A percentile compares a stretch with the other conserved stretches of the same genome.
Conservation (phyloP, 768 basidiomycete species). For the Boletus barrowsii region DNA sequence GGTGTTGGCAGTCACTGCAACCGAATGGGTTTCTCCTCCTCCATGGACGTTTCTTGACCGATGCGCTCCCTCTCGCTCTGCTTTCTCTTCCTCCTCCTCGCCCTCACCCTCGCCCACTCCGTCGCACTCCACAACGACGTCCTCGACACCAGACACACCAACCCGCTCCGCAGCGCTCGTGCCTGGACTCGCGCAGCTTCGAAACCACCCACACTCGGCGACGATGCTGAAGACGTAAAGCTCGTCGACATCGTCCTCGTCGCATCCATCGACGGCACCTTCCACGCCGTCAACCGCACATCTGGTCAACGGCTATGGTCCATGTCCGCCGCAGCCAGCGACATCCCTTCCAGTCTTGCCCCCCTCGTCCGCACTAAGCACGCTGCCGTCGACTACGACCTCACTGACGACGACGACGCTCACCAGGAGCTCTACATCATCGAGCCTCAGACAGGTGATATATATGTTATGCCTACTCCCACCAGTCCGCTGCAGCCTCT, state of each 20-base stretch:
- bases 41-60: constrained; percentile 31
- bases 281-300: constrained; percentile 89
- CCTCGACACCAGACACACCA: constrained; percentile 19
- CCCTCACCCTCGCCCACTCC: constrained; percentile 32
- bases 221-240: constrained; percentile 45
- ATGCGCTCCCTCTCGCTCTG: constrained; percentile 34
- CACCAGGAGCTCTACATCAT: constrained; percentile 84
- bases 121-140: constrained; percentile 31
- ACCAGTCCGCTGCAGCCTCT: constrained; percentile 77
- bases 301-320: constrained; percentile 87
- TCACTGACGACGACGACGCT: constrained; percentile 48
- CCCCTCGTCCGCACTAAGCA: constrained; percentile 77
- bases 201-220: constrained; percentile 6
- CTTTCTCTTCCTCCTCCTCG: constrained; percentile 22
- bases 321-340: constrained; percentile 60
- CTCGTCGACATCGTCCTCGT: constrained; percentile 83
- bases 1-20: neutral
- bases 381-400: constrained; percentile 52
- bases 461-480: constrained; percentile 78
- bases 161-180: constrained; percentile 24
- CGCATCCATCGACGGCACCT: constrained; percentile 90
- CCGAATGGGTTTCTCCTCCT: constrained; percentile 1
- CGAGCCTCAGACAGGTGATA: constrained; percentile 91
- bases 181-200: constrained; percentile 4
- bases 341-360: constrained; percentile 52